Evolutionary conservation across 1,284 basidiomycete genomes (phyloP), one percentile per base, ranked within the genome.

Genomic region (Cryptococcus sp.): DNA sequence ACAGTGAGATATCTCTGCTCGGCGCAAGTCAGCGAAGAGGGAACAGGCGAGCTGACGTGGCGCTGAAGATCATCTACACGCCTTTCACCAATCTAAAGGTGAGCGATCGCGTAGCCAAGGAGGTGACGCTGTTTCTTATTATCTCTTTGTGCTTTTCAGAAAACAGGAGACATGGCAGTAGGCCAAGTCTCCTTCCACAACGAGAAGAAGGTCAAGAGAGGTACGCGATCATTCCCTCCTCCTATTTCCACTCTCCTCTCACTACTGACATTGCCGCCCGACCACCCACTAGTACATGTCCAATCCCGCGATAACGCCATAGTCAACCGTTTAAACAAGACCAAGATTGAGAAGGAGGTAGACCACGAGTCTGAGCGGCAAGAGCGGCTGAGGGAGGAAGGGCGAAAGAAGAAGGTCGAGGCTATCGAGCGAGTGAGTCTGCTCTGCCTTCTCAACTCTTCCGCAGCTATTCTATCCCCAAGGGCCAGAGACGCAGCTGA

Each of bases 81-180:
- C 94, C 92, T 0, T 89, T 84, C 15, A 83, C 86, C 57, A 95
- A 94, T 73, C 80, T 95, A 56, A 93, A 94, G 83, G 90, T 90
- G 50, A 28, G 78, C 52, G 15, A 15, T 33, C 4, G 5, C 3
- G 15, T 4, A 28, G 18, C 38, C 23, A 21, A 11, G 4, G 39
- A 18, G 39, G 11, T 13, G 37, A 12, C 6, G 20, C n/a, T 39
- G 8, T 20, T 28, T 13, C 6, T 5, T 15, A 18, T 5, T 23
- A 21, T 28, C 9, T n/a, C 8, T 8, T 8, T 11, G 11, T 38
- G n/a, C n/a, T 8, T n/a, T 28, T 4, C 58, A 91, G 88, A 97
- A 97, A 90, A 88, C 89, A 8, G 93, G 93, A 0, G 91, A 95
- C 71, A 95, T 95, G 91, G 91, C 91, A 0, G 86, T 94, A 2